These are phyloP conservation scores for Pyrenophora seminiperda DNA, from an alignment of 2,329 filamentous ascomycete genomes.

Conservation along the genomic window DNA sequence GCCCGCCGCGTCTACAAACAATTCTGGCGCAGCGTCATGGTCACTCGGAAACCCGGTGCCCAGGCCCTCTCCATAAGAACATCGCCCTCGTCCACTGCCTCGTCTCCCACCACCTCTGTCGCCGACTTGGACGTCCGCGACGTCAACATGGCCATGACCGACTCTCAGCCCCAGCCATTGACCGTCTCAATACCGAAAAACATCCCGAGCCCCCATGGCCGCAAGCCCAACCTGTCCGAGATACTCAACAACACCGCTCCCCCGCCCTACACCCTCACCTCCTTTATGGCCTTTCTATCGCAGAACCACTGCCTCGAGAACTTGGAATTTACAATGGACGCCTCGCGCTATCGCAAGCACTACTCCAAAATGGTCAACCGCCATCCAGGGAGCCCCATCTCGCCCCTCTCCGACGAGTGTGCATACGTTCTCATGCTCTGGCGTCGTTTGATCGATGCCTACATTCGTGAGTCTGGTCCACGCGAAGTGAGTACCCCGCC, in stretches of 20 bases:
- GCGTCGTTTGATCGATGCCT: conserved; percentile 85
- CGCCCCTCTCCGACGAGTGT: conserved; percentile 61
- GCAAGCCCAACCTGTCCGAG: conserved; percentile 77
- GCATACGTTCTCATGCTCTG: conserved; percentile 80
- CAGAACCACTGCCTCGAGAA: conserved; percentile 98
- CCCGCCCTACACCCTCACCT: conserved; percentile 85
- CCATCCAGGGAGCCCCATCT: conserved; percentile 52
- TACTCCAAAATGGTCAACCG: conserved; percentile 64
- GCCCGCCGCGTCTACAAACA: conserved; percentile 46
- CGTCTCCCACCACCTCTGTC: conserved; percentile 40
- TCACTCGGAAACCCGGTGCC: conserved; percentile 37
- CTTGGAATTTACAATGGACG: conserved; percentile 94
- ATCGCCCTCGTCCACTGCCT: conserved; percentile 42
- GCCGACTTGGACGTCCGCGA: conserved; percentile 52
- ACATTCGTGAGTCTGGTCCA: conserved; percentile 63
- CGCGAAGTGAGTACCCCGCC: conserved; percentile 36
- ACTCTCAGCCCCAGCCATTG: conserved; percentile 52
- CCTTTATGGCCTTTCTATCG: conserved; percentile 95
- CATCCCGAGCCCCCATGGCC: conserved; percentile 57
- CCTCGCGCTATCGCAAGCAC: conserved; percentile 78
- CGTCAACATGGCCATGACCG: conserved; percentile 56
- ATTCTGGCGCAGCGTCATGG: conserved; percentile 48
- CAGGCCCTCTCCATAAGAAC: conserved; percentile 41
- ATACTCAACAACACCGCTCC: conserved; percentile 86
- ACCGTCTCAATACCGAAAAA: conserved; percentile 57